phyloP scores from a whole-genome alignment of 805 yeast genomes.

The Pichia membranifaciens region DNA sequence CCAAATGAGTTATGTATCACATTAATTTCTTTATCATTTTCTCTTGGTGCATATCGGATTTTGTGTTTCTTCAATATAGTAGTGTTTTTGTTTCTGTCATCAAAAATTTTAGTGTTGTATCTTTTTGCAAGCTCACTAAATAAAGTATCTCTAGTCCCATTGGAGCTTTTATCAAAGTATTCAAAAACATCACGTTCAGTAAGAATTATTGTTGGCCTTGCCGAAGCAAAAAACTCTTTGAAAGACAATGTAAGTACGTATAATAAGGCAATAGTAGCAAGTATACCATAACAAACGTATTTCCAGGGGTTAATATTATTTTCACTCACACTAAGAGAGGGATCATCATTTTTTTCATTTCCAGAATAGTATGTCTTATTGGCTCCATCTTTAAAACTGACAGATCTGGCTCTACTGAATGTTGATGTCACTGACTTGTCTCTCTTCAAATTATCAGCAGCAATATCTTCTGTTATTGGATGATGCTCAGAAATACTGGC shows the following conservation, averaged over 20 bases:
- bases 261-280: background rate
- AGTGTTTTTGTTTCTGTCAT: background rate
- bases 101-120: background rate
- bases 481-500: background rate
- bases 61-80: background rate
- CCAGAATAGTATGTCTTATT: background rate
- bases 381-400: conserved; percentile 6
- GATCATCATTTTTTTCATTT: background rate
- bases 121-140: background rate
- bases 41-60: conserved; percentile 1
- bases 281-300: conserved; percentile 9
- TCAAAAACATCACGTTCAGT: conserved; percentile 4
- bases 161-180: conserved; percentile 2
- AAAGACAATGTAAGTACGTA: conserved; percentile 4
- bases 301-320: conserved; percentile 8
- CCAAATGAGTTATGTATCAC: conserved; percentile 16
- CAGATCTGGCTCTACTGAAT: background rate
- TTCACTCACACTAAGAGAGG: background rate
- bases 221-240: background rate
- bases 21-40: background rate
- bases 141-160: background rate
- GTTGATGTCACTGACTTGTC: background rate
- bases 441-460: background rate
- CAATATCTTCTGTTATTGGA: background rate
- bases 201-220: background rate